Percentiles rank a stretch among this genome's conserved stretches.
Evolutionary conservation across 495 filamentous ascomycete species (phyloP).

Genomic region (Aspergillus avenaceus): DNA sequence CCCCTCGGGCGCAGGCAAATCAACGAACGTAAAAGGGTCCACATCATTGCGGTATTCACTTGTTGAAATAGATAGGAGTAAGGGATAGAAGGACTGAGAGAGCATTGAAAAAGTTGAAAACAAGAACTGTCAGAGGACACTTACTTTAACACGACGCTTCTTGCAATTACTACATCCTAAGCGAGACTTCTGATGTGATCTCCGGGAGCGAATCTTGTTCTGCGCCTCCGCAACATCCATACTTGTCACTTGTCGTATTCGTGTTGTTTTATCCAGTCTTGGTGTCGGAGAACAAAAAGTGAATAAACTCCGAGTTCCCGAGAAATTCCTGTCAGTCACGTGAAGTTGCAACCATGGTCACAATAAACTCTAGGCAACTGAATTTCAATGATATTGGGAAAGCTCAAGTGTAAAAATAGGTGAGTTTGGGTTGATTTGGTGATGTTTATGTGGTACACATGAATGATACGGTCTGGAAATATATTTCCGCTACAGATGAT

Average conservation of each 20-base stretch:
- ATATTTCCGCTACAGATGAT: too few relatives aligned
- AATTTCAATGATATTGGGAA: too few relatives aligned
- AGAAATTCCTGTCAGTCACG: too few relatives aligned
- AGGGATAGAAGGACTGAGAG: too few relatives aligned
- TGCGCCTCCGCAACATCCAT: conserved; percentile 2
- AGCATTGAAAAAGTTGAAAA: not conserved
- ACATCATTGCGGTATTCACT: not conserved
- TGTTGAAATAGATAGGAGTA: not conserved
- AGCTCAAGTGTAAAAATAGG: too few relatives aligned
- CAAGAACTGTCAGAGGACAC: not conserved
- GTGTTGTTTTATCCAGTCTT: conserved; percentile 8
- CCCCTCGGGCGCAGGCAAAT: not conserved
- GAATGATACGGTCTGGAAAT: too few relatives aligned
- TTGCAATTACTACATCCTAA: conserved; percentile 25
- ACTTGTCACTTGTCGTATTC: conserved; percentile 5
- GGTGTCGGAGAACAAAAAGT: not conserved
- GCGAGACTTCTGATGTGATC: conserved; percentile 21
- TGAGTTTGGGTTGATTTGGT: too few relatives aligned
- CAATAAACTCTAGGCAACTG: too few relatives aligned
- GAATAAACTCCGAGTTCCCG: too few relatives aligned
- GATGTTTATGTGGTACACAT: too few relatives aligned
- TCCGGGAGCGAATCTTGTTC: conserved; percentile 13
- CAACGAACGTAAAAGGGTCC: not conserved
- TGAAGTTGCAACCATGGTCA: too few relatives aligned
- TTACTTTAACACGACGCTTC: conserved; percentile 21